These are phyloP conservation scores for Starmerella vaccinii DNA, from an alignment of 805 yeast genomes.

Conservation along the genomic window DNA sequence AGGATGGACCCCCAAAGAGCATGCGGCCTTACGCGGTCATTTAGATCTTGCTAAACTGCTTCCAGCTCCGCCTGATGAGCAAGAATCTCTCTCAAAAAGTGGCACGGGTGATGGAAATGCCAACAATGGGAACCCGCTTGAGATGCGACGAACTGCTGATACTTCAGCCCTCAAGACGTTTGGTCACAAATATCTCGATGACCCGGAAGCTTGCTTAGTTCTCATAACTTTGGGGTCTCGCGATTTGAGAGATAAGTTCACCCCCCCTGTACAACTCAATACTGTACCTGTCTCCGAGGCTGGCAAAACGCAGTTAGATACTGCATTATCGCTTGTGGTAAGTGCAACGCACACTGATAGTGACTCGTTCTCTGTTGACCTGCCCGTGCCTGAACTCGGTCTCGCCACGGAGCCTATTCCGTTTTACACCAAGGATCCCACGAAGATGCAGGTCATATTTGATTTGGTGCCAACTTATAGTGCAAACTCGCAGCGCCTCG, in stretches of 20 bases:
- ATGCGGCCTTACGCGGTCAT: constrained; percentile 85
- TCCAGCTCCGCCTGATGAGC: constrained; percentile 20
- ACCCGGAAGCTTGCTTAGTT: constrained; percentile 55
- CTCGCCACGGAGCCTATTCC: constrained; percentile 52
- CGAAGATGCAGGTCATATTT: constrained; percentile 50
- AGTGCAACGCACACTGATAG: constrained; percentile 34
- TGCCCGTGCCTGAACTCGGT: constrained; percentile 75
- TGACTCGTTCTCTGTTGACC: constrained; percentile 57
- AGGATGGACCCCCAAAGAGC: constrained; percentile 98
- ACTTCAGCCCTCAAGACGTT: constrained; percentile 62
- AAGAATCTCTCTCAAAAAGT: neutral
- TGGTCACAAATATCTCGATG: constrained; percentile 63
- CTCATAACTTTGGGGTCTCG: constrained; percentile 79
- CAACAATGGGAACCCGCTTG: neutral
- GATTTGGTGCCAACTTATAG: constrained; percentile 81
- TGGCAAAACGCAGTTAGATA: constrained; percentile 74
- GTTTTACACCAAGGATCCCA: constrained; percentile 41
- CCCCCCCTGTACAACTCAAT: constrained; percentile 54
- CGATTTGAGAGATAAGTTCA: constrained; percentile 50
- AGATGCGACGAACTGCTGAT: constrained; percentile 11
- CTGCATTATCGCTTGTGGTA: constrained; percentile 69
- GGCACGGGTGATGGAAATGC: neutral
- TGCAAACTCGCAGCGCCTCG: constrained; percentile 41
- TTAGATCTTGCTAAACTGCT: constrained; percentile 55
- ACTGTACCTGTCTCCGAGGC: constrained; percentile 66